A percentile compares a stretch with the other conserved stretches of the same genome.
Evolutionary conservation across 345 rosid genomes (phyloP).

Genomic region (Syzygium oleosum): DNA sequence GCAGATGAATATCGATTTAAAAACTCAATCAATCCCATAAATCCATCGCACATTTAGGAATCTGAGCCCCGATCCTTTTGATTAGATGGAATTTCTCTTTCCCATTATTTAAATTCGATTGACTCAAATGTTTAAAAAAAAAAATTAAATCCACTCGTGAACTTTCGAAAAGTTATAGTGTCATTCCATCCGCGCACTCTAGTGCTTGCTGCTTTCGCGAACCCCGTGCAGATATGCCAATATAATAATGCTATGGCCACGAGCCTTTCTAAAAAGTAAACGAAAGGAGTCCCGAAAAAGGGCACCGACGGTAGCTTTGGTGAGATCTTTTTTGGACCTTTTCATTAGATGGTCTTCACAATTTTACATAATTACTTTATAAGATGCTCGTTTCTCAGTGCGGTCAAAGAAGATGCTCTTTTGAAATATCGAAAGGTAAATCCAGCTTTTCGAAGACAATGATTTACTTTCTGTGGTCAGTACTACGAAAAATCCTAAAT

Average conservation of each 20-base stretch:
- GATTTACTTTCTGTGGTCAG: background rate
- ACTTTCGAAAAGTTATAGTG: background rate
- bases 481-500: too few relatives aligned
- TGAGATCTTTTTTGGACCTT: background rate
- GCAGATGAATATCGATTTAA: background rate
- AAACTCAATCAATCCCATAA: background rate
- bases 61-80: background rate
- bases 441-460: background rate
- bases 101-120: background rate
- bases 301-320: background rate
- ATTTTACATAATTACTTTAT: background rate
- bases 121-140: background rate
- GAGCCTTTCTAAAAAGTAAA: background rate
- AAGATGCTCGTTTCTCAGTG: background rate
- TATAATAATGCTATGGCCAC: background rate
- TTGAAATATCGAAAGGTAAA: background rate
- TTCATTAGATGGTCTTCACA: background rate
- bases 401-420: background rate
- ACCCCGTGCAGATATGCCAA: background rate
- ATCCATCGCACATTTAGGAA: background rate
- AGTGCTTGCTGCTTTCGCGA: background rate
- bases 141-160: background rate
- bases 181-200: background rate
- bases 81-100: background rate
- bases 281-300: background rate